Conservation (phyloP, 2,329 filamentous ascomycete genomes). For the Aspergillus brunneoviolaceus region DNA sequence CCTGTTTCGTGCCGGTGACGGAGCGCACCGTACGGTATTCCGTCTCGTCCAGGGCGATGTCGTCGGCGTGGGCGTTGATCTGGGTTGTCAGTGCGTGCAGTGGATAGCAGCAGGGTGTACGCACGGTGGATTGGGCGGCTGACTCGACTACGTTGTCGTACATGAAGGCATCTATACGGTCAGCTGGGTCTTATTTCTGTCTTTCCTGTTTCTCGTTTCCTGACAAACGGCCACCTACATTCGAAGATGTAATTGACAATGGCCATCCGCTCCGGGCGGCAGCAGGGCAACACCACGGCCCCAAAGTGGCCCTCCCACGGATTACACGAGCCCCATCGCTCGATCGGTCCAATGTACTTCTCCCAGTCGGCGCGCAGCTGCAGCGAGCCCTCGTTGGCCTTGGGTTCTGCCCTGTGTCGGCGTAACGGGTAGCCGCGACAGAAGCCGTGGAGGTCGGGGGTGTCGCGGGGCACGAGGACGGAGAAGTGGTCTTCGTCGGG, state of each 20-base stretch:
- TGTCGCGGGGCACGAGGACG: not conserved
- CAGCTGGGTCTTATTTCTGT: no score
- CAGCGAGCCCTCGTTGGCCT: conserved; percentile 15
- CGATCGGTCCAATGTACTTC: conserved; percentile 18
- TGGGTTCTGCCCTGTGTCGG: conserved; percentile 15
- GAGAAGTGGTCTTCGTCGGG: not conserved
- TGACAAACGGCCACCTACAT: conserved; percentile 8
- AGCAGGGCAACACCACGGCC: conserved; percentile 15
- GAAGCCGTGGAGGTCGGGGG: conserved; percentile 12
- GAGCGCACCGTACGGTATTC: conserved; percentile 22
- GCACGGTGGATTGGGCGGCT: conserved; percentile 12
- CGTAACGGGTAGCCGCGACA: conserved; percentile 13
- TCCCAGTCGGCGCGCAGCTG: conserved; percentile 17
- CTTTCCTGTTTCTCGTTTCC: no score
- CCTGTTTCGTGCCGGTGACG: conserved; percentile 19
- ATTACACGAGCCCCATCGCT: conserved; percentile 20
- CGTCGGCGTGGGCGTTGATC: conserved; percentile 15
- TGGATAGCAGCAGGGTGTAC: not conserved
- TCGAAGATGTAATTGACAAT: conserved; percentile 19
- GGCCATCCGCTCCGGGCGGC: conserved; percentile 15
- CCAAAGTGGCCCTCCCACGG: conserved; percentile 19
- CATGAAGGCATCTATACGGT: conserved; percentile 15
- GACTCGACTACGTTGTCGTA: conserved; percentile 22
- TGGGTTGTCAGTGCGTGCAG: not conserved
- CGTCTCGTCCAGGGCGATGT: conserved; percentile 16